Evolutionary conservation across 495 filamentous ascomycete species (phyloP).

Genomic region (Aspergillus mulundensis): DNA sequence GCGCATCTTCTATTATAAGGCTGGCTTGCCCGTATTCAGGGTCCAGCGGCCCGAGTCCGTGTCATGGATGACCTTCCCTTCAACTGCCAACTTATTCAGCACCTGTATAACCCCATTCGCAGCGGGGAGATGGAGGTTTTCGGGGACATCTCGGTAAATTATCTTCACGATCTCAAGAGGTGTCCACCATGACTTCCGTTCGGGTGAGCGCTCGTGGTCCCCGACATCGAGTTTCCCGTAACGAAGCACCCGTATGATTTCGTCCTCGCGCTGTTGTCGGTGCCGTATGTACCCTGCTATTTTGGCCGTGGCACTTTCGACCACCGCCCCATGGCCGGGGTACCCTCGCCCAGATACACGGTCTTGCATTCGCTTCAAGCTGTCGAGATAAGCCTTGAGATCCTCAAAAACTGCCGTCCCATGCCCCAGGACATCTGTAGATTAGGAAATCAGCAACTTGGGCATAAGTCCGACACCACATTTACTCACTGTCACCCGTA

Average conservation of each 20-base stretch:
- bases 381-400: slow-evolving; percentile 65
- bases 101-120: slow-evolving; percentile 65
- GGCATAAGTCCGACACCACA: not conserved
- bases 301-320: slow-evolving; percentile 60
- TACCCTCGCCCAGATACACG: slow-evolving; percentile 69
- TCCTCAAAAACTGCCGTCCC: slow-evolving; percentile 93
- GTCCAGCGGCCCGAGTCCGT: slow-evolving; percentile 51
- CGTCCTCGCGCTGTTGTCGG: slow-evolving; percentile 71
- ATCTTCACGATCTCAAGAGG: slow-evolving; percentile 78
- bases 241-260: slow-evolving; percentile 68
- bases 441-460: not conserved
- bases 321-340: slow-evolving; percentile 78
- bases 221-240: slow-evolving; percentile 31
- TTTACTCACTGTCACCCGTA: slow-evolving; percentile 70
- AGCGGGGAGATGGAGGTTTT: slow-evolving; percentile 69
- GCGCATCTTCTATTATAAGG: slow-evolving; percentile 18
- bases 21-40: slow-evolving; percentile 31
- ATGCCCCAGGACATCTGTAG: slow-evolving; percentile 74
- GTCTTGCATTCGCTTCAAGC: slow-evolving; percentile 64
- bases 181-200: slow-evolving; percentile 48
- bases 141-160: slow-evolving; percentile 76
- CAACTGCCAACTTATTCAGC: slow-evolving; percentile 62
- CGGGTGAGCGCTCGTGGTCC: slow-evolving; percentile 31
- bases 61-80: slow-evolving; percentile 55
- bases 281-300: slow-evolving; percentile 81